These are phyloP conservation scores for Asterochloris sp. DNA, from an alignment of 139 green algal genomes.

Conservation along the genomic window DNA sequence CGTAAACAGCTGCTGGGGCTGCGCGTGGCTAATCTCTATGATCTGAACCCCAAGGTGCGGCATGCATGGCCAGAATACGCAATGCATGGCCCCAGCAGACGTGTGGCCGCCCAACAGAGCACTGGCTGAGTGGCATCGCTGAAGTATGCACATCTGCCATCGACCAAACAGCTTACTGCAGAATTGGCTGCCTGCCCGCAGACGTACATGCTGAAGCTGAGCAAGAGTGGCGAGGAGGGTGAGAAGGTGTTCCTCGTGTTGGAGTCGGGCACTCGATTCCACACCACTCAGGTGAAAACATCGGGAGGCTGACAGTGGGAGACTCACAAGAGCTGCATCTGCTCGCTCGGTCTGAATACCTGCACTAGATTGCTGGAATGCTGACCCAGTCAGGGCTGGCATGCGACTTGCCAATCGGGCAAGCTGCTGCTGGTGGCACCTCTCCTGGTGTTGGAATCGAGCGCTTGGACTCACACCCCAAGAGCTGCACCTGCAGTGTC, in stretches of 20 bases:
- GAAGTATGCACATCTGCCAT: neutral
- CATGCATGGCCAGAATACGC: neutral
- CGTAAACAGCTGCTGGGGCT: constrained; percentile 73
- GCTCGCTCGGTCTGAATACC: too few species aligned
- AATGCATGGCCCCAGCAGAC: neutral
- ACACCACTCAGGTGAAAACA: constrained; percentile 72
- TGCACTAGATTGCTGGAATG: too few species aligned
- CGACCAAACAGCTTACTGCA: too few species aligned
- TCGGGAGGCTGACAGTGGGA: too few species aligned
- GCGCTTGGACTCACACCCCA: too few species aligned
- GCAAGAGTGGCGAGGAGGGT: constrained; percentile 80
- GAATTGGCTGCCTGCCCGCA: neutral
- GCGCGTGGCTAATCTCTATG: constrained; percentile 92
- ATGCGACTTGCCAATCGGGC: too few species aligned
- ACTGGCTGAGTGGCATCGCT: too few species aligned
- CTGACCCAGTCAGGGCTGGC: too few species aligned
- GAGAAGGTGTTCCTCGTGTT: constrained; percentile 93
- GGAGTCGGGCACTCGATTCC: constrained; percentile 85
- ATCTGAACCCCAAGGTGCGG: constrained; percentile 84
- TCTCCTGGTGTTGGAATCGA: too few species aligned
- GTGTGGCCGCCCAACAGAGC: neutral
- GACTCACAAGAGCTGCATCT: too few species aligned
- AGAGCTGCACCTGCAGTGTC: too few species aligned
- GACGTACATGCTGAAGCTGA: constrained; percentile 90
- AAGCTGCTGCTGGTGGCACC: too few species aligned